Percentiles rank a stretch among this genome's conserved stretches.
Conservation (phyloP, 2,329 filamentous ascomycete species). For the Penicillium sp. region DNA sequence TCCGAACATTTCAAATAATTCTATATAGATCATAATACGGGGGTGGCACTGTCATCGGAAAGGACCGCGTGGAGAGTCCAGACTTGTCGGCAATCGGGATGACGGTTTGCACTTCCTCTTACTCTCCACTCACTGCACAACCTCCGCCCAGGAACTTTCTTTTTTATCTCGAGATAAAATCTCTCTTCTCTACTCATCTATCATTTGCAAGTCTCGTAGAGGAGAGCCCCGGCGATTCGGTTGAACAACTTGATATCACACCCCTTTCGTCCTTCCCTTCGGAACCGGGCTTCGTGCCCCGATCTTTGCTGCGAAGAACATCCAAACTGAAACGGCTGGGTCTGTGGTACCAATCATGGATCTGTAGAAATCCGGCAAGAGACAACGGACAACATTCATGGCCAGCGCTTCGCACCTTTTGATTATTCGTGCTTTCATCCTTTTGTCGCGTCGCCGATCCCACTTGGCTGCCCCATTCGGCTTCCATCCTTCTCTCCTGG, state of each 20-base stretch:
- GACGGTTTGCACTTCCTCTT: constrained; percentile 8
- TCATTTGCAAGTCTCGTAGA: not conserved
- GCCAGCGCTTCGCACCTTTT: constrained; percentile 10
- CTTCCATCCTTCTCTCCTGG: not conserved
- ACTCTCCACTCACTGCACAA: not conserved
- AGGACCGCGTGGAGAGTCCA: constrained; percentile 17
- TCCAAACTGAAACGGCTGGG: not conserved
- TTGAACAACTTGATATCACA: not conserved
- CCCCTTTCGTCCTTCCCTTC: not conserved
- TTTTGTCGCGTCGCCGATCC: not conserved
- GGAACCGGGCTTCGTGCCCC: not conserved
- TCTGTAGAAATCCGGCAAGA: constrained; percentile 11
- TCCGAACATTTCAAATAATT: not conserved
- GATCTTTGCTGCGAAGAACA: not conserved
- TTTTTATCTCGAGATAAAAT: not conserved
- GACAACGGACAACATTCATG: constrained; percentile 19
- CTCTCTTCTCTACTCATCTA: not conserved
- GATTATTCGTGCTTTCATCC: constrained; percentile 6
- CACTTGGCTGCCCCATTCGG: not conserved
- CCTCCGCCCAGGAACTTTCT: not conserved
- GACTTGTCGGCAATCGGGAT: constrained; percentile 19
- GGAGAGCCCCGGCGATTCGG: not conserved
- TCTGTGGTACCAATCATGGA: constrained; percentile 15
- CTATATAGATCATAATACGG: not conserved
- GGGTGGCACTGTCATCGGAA: constrained; percentile 13